Conservation (phyloP, 2,329 filamentous ascomycete species). For the Volutella citrinella region DNA sequence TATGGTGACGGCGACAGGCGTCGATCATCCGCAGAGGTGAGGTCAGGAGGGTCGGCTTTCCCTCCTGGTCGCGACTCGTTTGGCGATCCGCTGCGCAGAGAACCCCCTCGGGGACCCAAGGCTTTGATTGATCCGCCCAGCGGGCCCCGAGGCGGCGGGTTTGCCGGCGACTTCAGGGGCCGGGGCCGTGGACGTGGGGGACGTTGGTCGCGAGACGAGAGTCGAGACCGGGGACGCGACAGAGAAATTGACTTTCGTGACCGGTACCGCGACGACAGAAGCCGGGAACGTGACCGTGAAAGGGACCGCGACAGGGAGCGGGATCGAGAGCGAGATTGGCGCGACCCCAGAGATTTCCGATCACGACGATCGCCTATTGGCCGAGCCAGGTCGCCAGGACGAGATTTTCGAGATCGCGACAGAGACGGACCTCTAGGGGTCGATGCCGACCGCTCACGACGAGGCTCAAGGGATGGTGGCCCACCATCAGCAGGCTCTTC, state of each 20-base stretch:
- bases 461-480: slow-evolving; percentile 67
- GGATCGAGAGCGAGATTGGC: slow-evolving; percentile 49
- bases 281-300: slow-evolving; percentile 56
- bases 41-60: slow-evolving; percentile 58
- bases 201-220: slow-evolving; percentile 58
- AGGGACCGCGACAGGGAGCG: no score
- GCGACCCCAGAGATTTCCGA: slow-evolving; percentile 37
- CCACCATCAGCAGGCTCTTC: slow-evolving; percentile 69
- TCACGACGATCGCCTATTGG: slow-evolving; percentile 57
- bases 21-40: slow-evolving; percentile 59
- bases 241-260: slow-evolving; percentile 60
- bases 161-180: slow-evolving; percentile 60
- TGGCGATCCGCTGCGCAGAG: slow-evolving; percentile 55
- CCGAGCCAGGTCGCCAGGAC: slow-evolving; percentile 62
- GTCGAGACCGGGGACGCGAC: slow-evolving; percentile 57
- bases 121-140: slow-evolving; percentile 69
- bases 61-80: slow-evolving; percentile 57
- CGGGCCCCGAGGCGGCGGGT: slow-evolving; percentile 65
- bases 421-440: slow-evolving; percentile 58
- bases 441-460: slow-evolving; percentile 64
- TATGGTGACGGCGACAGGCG: slow-evolving; percentile 66
- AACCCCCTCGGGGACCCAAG: slow-evolving; percentile 80
- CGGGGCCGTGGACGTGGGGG: slow-evolving; percentile 50
- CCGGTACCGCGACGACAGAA: slow-evolving; percentile 58
- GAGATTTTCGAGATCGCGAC: slow-evolving; percentile 62